phyloP scores from a whole-genome alignment of 331 rosid species.

The Pyracantha coccinea region DNA sequence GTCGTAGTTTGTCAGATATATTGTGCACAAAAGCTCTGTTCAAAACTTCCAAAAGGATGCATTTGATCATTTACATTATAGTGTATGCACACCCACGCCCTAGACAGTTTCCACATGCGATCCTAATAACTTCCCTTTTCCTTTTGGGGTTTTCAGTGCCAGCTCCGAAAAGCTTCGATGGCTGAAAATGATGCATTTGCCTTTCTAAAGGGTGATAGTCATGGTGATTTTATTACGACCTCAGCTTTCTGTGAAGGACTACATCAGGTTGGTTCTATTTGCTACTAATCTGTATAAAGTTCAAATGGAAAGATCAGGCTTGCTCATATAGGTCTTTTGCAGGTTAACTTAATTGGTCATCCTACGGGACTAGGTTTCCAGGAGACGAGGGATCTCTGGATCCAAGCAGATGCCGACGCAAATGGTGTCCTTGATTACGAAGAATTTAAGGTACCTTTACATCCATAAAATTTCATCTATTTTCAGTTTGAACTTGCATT shows the following conservation, averaged over 20 bases:
- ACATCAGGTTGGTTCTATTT: constrained; percentile 41
- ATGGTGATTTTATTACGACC: constrained; percentile 45
- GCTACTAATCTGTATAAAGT: not conserved
- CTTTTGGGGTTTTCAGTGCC: constrained; percentile 33
- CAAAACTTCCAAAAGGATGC: not conserved
- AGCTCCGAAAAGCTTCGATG: constrained; percentile 62
- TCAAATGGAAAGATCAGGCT: constrained; percentile 9
- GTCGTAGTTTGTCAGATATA: not conserved
- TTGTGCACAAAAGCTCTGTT: not conserved
- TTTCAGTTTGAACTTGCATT: not conserved
- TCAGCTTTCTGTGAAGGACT: constrained; percentile 59
- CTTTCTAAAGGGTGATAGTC: constrained; percentile 60
- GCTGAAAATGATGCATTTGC: constrained; percentile 71
- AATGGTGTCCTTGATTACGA: constrained; percentile 60
- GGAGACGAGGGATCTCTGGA: constrained; percentile 70
- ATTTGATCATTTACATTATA: not conserved
- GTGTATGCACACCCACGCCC: not conserved
- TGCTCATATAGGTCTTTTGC: constrained; percentile 9
- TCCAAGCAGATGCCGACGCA: constrained; percentile 64
- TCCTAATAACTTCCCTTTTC: not conserved
- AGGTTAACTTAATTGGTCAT: constrained; percentile 56
- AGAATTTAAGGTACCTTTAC: constrained; percentile 65
- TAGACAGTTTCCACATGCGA: not conserved
- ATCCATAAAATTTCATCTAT: not conserved
- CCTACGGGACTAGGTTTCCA: constrained; percentile 68